phyloP scores from a whole-genome alignment of 2,329 filamentous ascomycete genomes.

The Xylariomycetidae sp. region DNA sequence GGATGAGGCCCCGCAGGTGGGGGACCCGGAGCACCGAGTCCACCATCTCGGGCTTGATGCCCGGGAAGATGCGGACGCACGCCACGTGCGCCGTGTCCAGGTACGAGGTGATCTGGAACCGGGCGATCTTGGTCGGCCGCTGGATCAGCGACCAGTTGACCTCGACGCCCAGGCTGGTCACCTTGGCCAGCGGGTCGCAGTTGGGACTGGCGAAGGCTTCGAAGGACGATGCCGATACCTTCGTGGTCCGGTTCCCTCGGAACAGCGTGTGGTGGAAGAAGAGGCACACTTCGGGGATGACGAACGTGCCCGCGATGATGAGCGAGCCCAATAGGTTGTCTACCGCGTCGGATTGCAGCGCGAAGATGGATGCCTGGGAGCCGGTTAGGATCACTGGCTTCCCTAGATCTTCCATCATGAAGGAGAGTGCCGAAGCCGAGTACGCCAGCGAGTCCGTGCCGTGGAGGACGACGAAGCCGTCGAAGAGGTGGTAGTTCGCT shows the following conservation, averaged over 20 bases:
- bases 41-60: conserved; percentile 90
- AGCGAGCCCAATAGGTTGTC: conserved; percentile 86
- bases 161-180: conserved; percentile 74
- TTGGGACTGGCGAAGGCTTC: conserved; percentile 89
- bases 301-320: conserved; percentile 87
- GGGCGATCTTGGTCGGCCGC: conserved; percentile 67
- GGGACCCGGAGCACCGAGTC: conserved; percentile 75
- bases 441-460: conserved; percentile 88
- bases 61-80: conserved; percentile 84
- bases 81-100: conserved; percentile 86
- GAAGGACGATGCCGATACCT: conserved; percentile 81
- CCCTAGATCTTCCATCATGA: conserved; percentile 82
- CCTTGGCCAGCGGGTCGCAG: conserved; percentile 71
- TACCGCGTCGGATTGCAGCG: conserved; percentile 84
- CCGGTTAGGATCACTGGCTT: conserved; percentile 88
- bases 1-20: conserved; percentile 73
- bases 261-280: conserved; percentile 93
- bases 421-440: conserved; percentile 83
- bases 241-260: conserved; percentile 82
- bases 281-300: conserved; percentile 87
- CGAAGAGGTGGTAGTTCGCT: conserved; percentile 82
- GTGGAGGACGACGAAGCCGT: conserved; percentile 87
- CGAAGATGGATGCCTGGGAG: conserved; percentile 80
- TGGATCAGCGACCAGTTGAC: conserved; percentile 77
- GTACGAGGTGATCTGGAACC: conserved; percentile 69